phyloP scores from a whole-genome alignment of 352 stramenopile genomes.

The Blastocystis sp. region DNA sequence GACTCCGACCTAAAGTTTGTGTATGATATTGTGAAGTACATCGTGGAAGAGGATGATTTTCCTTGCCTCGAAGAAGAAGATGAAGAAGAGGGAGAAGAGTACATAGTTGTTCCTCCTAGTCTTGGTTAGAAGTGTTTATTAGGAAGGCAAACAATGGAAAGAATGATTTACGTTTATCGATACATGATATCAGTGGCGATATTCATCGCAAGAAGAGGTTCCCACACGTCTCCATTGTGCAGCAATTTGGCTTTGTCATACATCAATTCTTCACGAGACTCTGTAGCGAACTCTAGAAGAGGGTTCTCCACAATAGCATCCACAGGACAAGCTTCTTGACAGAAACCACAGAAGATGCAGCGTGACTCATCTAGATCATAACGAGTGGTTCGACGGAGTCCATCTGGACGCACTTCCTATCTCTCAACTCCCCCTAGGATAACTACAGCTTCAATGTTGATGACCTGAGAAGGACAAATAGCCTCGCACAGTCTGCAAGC shows the following conservation, averaged over 20 bases:
- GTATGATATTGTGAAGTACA: conserved; percentile 22
- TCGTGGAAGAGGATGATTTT: conserved; percentile 40
- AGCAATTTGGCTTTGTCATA: conserved; percentile 99
- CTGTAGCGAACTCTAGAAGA: conserved; percentile 98
- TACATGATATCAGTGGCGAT: conserved; percentile 95
- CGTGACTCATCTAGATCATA: conserved; percentile 99
- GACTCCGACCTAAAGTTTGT: conserved; percentile 40
- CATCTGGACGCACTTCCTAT: conserved; percentile 86
- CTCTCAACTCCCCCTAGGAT: conserved; percentile 65
- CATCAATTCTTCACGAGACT: conserved; percentile 96
- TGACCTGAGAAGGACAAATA: conserved; percentile 95
- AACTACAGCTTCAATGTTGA: conserved; percentile 89
- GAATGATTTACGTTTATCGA: conserved; percentile 76
- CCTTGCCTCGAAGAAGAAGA: conserved; percentile 6
- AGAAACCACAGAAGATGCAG: conserved; percentile 98
- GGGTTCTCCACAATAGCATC: conserved; percentile 98
- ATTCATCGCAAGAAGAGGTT: conserved; percentile 98
- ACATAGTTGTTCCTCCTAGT: conserved; percentile 32
- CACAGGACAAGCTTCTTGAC: conserved; percentile 88
- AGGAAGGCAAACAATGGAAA: conserved; percentile 26
- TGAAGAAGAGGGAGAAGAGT: background rate
- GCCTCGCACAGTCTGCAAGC: conserved; percentile 99
- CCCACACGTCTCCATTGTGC: conserved; percentile 98
- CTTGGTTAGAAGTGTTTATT: conserved; percentile 20
- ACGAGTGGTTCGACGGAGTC: conserved; percentile 89